These are phyloP conservation scores for Debaryomyces singareniensis DNA, from an alignment of 1,139 yeast genomes.

Conservation along the genomic window DNA sequence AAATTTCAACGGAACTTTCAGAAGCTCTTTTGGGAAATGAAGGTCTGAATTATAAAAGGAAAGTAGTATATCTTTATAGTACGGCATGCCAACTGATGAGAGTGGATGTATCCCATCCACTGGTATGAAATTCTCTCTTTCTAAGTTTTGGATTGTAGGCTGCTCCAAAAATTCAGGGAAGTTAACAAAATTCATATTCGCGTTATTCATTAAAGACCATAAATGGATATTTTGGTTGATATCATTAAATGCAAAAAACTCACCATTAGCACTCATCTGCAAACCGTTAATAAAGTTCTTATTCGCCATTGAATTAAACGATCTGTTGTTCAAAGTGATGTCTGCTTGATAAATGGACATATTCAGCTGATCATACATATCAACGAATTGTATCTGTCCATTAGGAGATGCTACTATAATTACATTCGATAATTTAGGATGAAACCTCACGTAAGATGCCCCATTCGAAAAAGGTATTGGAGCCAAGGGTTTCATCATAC, in stretches of 20 bases:
- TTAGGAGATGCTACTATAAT: conserved; percentile 65
- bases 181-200: conserved; percentile 36
- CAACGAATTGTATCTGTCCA: conserved; percentile 85
- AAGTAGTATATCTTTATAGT: conserved; percentile 67
- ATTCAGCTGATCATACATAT: conserved; percentile 69
- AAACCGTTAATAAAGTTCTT: conserved; percentile 37
- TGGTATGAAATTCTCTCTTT: conserved; percentile 16
- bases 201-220: conserved; percentile 55
- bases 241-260: conserved; percentile 66
- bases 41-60: conserved; percentile 73
- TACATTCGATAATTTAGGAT: conserved; percentile 80
- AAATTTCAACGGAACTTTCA: conserved; percentile 41
- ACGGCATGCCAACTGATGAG: conserved; percentile 78
- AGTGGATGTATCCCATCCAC: conserved; percentile 50
- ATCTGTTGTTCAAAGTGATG: conserved; percentile 20
- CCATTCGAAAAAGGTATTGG: conserved; percentile 91
- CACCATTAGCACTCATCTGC: conserved; percentile 76
- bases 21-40: conserved; percentile 48
- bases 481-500: conserved; percentile 65
- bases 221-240: conserved; percentile 57
- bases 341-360: conserved; percentile 60
- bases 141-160: conserved; percentile 17
- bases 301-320: conserved; percentile 8
- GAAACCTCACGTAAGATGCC: conserved; percentile 77
- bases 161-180: conserved; percentile 46